Evolutionary conservation across 768 basidiomycete species (phyloP).

Genomic region (Inosperma sp.): DNA sequence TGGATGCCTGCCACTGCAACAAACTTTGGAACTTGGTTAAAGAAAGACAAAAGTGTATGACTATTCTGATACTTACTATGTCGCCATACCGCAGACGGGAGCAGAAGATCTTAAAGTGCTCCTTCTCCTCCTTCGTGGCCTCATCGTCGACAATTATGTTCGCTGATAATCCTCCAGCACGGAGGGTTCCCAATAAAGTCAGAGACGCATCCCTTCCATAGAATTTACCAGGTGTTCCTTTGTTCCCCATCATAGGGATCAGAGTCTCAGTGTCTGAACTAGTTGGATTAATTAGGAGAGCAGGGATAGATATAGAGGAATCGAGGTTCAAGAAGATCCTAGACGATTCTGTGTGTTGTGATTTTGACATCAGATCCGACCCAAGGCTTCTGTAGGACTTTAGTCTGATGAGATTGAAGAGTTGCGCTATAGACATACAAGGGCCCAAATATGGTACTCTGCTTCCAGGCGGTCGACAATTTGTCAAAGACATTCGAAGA

Average conservation of each 20-base stretch:
- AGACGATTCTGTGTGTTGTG: conserved; percentile 29
- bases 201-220: conserved; percentile 46
- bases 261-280: conserved; percentile 26
- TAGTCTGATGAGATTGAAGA: background rate
- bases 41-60: background rate
- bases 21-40: conserved; percentile 39
- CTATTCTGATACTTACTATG: conserved; percentile 38
- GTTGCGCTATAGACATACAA: conserved; percentile 39
- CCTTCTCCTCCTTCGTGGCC: conserved; percentile 40
- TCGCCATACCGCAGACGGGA: conserved; percentile 49
- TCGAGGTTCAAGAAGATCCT: conserved; percentile 49
- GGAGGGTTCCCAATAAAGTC: conserved; percentile 49
- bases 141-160: conserved; percentile 37
- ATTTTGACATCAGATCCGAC: conserved; percentile 20
- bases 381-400: conserved; percentile 34
- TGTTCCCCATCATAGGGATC: conserved; percentile 38
- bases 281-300: conserved; percentile 40
- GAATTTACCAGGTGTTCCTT: conserved; percentile 56
- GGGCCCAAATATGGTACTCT: conserved; percentile 56
- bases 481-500: conserved; percentile 5
- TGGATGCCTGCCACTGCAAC: conserved; percentile 48
- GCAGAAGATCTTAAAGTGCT: conserved; percentile 45
- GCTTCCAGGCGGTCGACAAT: conserved; percentile 43
- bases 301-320: conserved; percentile 45
- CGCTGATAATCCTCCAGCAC: conserved; percentile 47